Evolutionary conservation across 2,329 filamentous ascomycete genomes (phyloP).

Genomic region (Aureobasidium pullulans): DNA sequence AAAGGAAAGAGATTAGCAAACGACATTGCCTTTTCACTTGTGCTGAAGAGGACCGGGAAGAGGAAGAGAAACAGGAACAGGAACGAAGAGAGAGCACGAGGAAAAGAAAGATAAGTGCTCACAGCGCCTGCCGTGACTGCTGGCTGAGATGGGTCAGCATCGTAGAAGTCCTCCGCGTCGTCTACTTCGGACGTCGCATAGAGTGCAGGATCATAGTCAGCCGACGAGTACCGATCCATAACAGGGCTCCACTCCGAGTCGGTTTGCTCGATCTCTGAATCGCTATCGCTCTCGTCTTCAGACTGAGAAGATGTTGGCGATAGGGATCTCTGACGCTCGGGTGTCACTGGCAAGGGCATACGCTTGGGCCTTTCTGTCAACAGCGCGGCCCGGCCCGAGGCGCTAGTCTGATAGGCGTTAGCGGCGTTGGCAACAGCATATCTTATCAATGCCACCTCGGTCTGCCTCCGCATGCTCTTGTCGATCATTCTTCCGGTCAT

Average conservation of each 20-base stretch:
- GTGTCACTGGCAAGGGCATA: neutral
- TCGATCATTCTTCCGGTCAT: neutral
- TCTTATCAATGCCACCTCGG: neutral
- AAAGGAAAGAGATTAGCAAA: neutral
- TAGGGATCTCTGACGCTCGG: neutral
- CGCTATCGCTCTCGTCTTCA: neutral
- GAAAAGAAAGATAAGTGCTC: neutral
- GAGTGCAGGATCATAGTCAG: neutral
- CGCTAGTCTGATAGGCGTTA: neutral
- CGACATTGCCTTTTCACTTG: too few relatives aligned
- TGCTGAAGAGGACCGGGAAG: neutral
- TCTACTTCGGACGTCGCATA: neutral
- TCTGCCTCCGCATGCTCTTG: too few relatives aligned
- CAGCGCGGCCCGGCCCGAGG: neutral
- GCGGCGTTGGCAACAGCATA: neutral
- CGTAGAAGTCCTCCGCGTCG: constrained; percentile 5
- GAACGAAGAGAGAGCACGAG: neutral
- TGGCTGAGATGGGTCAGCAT: neutral
- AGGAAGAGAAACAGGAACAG: neutral
- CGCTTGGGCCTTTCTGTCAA: neutral
- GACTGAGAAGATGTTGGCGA: neutral
- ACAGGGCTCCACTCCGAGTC: neutral
- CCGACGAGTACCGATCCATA: neutral
- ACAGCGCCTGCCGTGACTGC: neutral
- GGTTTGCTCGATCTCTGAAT: neutral